These are phyloP conservation scores for Boletellus sp. DNA, from an alignment of 1,284 basidiomycete genomes.

Conservation along the genomic window DNA sequence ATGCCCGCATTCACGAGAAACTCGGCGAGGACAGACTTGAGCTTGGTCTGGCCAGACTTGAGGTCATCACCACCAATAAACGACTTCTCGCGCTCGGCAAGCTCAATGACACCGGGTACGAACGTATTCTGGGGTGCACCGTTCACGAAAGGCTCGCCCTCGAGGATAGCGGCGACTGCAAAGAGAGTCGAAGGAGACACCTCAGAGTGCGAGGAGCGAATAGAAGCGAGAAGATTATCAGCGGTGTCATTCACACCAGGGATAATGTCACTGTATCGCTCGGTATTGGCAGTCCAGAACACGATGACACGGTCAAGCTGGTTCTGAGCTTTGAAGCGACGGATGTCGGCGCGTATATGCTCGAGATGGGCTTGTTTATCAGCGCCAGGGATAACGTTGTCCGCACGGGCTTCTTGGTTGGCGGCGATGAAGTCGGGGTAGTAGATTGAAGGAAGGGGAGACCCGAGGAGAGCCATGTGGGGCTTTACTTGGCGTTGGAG, in stretches of 20 bases:
- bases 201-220: conserved; percentile 85
- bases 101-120: conserved; percentile 91
- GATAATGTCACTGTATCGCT: conserved; percentile 95
- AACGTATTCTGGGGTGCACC: conserved; percentile 99
- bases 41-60: conserved; percentile 93
- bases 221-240: conserved; percentile 80
- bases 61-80: conserved; percentile 99
- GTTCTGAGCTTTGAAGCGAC: conserved; percentile 86
- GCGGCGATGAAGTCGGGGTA: conserved; percentile 96
- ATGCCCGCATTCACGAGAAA: conserved; percentile 99
- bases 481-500: conserved; percentile 94
- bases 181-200: conserved; percentile 95
- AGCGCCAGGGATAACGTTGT: conserved; percentile 83
- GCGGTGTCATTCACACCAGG: conserved; percentile 95
- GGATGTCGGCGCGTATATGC: conserved; percentile 89
- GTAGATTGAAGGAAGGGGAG: conserved; percentile 93
- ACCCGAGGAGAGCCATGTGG: conserved; percentile 76
- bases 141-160: conserved; percentile 94
- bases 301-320: conserved; percentile 85
- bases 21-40: conserved; percentile 94
- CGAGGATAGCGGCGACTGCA: conserved; percentile 93
- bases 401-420: conserved; percentile 94
- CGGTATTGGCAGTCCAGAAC: conserved; percentile 99
- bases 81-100: conserved; percentile 85
- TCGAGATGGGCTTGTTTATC: conserved; percentile 94